Evolutionary conservation across 306 rosid genomes (phyloP), one percentile per base, ranked within the genome.

Genomic region (Coriaria nepalensis): DNA sequence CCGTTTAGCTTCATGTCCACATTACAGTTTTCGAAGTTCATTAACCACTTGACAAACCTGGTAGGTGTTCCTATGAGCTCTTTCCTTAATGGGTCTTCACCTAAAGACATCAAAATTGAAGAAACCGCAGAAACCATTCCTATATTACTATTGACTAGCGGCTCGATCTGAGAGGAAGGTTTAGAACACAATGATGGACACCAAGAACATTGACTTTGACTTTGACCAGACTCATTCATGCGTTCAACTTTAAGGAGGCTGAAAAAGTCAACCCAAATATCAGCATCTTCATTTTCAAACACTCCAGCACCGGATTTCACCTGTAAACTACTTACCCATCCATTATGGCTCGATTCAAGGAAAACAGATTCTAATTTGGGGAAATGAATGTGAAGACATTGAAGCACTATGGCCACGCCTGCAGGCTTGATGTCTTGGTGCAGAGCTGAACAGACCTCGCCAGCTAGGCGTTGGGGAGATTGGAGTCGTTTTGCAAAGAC

Each of bases 31-130:
- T 72, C 86, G 68, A 92, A 85, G 69, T 69, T 79, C 87, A 77
- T 73, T 45, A 82, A 47, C 98, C 98, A 92, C 55, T 64, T 66
- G 59, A 85, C 87, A 39, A 85, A 92, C 32, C 84, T 79, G 50
- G 60, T 61, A 43, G 98, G 96, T 43, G 94, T 92, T 55, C 86
- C 94, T 48, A 52, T 34, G 7, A 92, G 94, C 71, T 85, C 96
- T 60, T 77, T 64, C 67, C 94, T 71, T 52, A 61, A 52, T 15
- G 96, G 98, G 47, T 92, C 98, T 78, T 92, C 98, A 53, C 94
- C 96, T 63, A 92, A 36, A 43, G 93, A 82, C 68, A 72, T 64
- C 58, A 92, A 78, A 63, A 92, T 78, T 6, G 94, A 79, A 53
- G 78, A 50, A 35, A 73, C 94, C 8, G 96, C 96, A 44, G 68